Base-by-base conservation (phyloP, 192 early-diverging fungal species). In the Linnemannia elongata region DNA sequence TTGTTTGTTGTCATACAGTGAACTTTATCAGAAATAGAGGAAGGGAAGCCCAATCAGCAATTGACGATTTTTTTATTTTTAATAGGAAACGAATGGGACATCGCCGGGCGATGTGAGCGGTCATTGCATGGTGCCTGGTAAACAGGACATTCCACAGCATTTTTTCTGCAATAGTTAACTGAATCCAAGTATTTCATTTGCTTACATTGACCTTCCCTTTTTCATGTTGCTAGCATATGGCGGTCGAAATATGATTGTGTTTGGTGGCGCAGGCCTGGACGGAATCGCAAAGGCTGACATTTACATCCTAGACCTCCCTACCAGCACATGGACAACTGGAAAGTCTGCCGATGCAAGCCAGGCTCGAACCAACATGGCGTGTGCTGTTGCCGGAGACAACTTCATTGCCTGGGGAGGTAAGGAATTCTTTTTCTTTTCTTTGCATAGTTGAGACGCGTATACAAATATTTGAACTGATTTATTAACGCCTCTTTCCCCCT, bases 101-200 rank as follows among this genome's bases (percentile, higher is more conserved):
- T n/a, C 69, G 3, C 69, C 69, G 1, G 69, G 69, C 2, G 69
- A 71, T 42, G 24, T 71, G 18, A 42, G 38, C 22, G 36, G 41
- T n/a, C 69, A 71, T 5, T 71, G 69, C 22, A 71, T 71, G 69
- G 69, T 71, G 8, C 38, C 69, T 24, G 69, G 69, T 12, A 71
- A 71, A 38, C 20, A 27, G 5, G 20, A 42, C 9, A 33, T 66
- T 33, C 12, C 33, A 5, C n/a, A 35, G 27, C 27, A 5, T n/a
- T n/a, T 17, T 42, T 24, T 30, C n/a, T 3, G 22, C 12, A 30
- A 27, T 1, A 12, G 15, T 30, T 35, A 5, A 7, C 41, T 41
- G 41, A 1, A 66, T 68, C 27, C 47, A 7, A 44, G 13, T 12
- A 4, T 47, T 47, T 7, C 18, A 49, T 1, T 2, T 57, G 1